These are phyloP conservation scores for Pistacia atlantica DNA, from an alignment of 345 rosid genomes.

Conservation along the genomic window DNA sequence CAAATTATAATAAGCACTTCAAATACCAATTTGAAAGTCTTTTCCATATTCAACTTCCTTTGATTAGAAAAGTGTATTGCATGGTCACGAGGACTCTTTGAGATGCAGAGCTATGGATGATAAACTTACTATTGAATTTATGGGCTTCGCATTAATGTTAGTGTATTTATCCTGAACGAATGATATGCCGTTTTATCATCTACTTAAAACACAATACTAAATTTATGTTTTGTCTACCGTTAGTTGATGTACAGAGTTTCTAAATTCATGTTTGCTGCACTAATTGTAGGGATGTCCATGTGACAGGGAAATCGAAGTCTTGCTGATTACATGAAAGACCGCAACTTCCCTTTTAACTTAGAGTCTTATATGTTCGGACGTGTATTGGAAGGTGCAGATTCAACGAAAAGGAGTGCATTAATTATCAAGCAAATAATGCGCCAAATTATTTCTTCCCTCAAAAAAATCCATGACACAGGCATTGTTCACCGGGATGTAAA, in stretches of 20 bases:
- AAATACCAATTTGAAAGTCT: slow-evolving; percentile 2
- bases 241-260: slow-evolving; percentile 11
- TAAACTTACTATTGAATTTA: neutral
- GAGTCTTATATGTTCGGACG: slow-evolving; percentile 90
- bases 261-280: slow-evolving; percentile 20
- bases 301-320: slow-evolving; percentile 86
- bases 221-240: neutral
- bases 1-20: slow-evolving; percentile 11
- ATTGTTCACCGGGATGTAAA: slow-evolving; percentile 94
- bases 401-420: slow-evolving; percentile 71
- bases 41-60: neutral
- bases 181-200: neutral
- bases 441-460: slow-evolving; percentile 82
- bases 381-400: slow-evolving; percentile 72
- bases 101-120: neutral
- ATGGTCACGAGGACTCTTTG: neutral
- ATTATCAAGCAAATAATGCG: slow-evolving; percentile 94
- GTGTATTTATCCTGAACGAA: neutral
- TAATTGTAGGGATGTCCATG: slow-evolving; percentile 37
- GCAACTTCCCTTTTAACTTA: slow-evolving; percentile 79
- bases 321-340: slow-evolving; percentile 86
- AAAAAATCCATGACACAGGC: slow-evolving; percentile 87
- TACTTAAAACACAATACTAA: no score
- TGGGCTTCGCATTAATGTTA: neutral
- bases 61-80: neutral